phyloP scores from a whole-genome alignment of 2,329 filamentous ascomycete genomes.

The Sclerotinia nivalis region DNA sequence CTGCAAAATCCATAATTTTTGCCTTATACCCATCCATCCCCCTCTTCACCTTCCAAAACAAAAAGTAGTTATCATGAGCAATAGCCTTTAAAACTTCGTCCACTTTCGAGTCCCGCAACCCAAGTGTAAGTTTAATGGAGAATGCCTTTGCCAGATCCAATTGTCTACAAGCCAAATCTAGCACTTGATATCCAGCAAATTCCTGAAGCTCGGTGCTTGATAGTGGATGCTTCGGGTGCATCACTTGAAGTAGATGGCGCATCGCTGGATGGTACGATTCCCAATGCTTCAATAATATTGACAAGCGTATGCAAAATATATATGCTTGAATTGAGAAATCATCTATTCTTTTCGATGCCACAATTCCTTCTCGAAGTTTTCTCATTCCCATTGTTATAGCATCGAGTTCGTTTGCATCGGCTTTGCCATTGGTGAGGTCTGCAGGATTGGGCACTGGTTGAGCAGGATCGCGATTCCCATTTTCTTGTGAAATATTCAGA shows the following conservation, averaged over 20 bases:
- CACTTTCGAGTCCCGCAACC: slow-evolving; percentile 66
- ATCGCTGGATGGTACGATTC: slow-evolving; percentile 91
- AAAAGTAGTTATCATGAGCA: slow-evolving; percentile 78
- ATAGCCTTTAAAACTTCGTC: slow-evolving; percentile 69
- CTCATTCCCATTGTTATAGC: slow-evolving; percentile 77
- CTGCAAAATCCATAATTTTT: slow-evolving; percentile 78
- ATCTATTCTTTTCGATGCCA: slow-evolving; percentile 74
- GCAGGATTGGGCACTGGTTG: slow-evolving; percentile 26
- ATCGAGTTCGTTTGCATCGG: slow-evolving; percentile 28
- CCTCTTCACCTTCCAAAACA: slow-evolving; percentile 70
- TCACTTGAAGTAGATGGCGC: slow-evolving; percentile 69
- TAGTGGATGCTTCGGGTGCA: slow-evolving; percentile 70
- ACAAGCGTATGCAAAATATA: slow-evolving; percentile 84
- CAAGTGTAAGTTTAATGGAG: slow-evolving; percentile 60
- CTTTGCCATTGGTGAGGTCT: slow-evolving; percentile 24
- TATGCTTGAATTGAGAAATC: slow-evolving; percentile 86
- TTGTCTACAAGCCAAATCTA: slow-evolving; percentile 87
- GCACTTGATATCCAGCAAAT: slow-evolving; percentile 75
- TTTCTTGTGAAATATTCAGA: slow-evolving; percentile 40
- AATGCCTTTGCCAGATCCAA: slow-evolving; percentile 74
- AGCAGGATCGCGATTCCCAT: slow-evolving; percentile 32
- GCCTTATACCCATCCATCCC: slow-evolving; percentile 79
- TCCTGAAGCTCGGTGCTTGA: slow-evolving; percentile 74
- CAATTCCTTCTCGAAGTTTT: slow-evolving; percentile 87
- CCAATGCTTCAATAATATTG: slow-evolving; percentile 76